Conservation (phyloP, 345 rosid genomes). For the Bruguiera parviflora region DNA sequence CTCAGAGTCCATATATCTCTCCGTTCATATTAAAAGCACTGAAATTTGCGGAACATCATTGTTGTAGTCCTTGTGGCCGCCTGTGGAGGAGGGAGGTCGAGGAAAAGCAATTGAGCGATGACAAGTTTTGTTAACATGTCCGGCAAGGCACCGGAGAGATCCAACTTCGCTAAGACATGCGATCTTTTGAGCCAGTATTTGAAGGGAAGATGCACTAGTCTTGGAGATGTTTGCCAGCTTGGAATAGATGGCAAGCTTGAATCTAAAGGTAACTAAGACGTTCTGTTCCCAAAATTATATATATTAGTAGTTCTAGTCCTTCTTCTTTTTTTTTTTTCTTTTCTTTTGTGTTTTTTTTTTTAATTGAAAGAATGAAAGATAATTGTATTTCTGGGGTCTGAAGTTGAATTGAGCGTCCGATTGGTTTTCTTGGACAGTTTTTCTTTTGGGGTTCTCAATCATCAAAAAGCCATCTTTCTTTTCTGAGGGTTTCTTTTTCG, state of each 20-base stretch:
- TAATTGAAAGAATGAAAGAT: not conserved
- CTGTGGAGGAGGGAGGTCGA: not conserved
- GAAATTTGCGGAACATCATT: too few relatives aligned
- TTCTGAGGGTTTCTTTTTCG: not conserved
- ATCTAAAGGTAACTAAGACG: conserved; percentile 14
- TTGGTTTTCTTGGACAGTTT: too few relatives aligned
- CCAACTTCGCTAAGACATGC: conserved; percentile 53
- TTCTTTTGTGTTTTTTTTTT: not conserved
- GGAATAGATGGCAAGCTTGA: conserved; percentile 34
- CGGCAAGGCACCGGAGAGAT: conserved; percentile 39
- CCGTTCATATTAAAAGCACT: too few relatives aligned
- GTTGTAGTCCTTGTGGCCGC: too few relatives aligned
- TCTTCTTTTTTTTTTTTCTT: not conserved
- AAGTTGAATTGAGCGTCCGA: too few relatives aligned
- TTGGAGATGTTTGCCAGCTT: conserved; percentile 29
- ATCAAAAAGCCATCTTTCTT: conserved; percentile 1
- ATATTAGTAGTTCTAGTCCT: not conserved
- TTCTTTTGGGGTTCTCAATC: too few relatives aligned
- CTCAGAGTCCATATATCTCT: not conserved
- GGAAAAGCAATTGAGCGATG: conserved; percentile 11
- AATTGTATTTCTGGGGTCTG: not conserved
- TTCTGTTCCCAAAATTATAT: too few relatives aligned
- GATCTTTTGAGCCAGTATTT: conserved; percentile 63
- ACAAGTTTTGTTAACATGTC: conserved; percentile 21
- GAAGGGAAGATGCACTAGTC: conserved; percentile 50